Base-by-base conservation (phyloP, 768 basidiomycete genomes). In the Mycena kentingensis region DNA sequence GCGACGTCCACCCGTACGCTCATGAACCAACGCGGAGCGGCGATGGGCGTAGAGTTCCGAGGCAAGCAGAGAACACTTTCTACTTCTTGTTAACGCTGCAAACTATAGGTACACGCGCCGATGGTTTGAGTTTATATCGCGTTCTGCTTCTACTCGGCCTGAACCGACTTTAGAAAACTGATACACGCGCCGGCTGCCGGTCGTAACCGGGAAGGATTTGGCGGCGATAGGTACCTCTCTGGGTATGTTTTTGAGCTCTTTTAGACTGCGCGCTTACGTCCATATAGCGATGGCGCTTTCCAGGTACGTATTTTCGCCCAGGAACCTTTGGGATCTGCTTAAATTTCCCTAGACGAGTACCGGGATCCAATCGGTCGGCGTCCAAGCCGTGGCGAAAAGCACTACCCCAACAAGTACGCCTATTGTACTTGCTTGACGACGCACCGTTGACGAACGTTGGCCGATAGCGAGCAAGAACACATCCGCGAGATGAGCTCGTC, bases 41-140 rank as follows among this genome's bases (percentile, higher is more conserved):
- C 81, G 0, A 76, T 87, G 64, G 85, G 84, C 2, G 64, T 72
- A 21, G 87, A 88, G 62, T 81, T 81, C 68, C 73, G 71, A n/a
- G n/a, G n/a, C n/a, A n/a, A n/a, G n/a, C n/a, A n/a, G n/a, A n/a
- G n/a, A n/a, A n/a, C n/a, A n/a, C n/a, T n/a, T n/a, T n/a, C n/a
- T n/a, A n/a, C n/a, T n/a, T n/a, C n/a, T n/a, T n/a, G n/a, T n/a
- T n/a, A n/a, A n/a, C n/a, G n/a, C n/a, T n/a, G n/a, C n/a, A n/a
- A n/a, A n/a, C n/a, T n/a, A n/a, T n/a, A n/a, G n/a, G n/a, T n/a
- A n/a, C n/a, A n/a, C n/a, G n/a, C n/a, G 1, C 80, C 80, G 1
- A 74, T 74, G 68, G 80, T 80, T 77, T 76, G 51, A 7, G 71
- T 65, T 8, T 8, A 27, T 24, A 46, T 31, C 12, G 39, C 32